Base-by-base conservation (phyloP, 2,329 filamentous ascomycete species). In the Metarhizium anisopliae region DNA sequence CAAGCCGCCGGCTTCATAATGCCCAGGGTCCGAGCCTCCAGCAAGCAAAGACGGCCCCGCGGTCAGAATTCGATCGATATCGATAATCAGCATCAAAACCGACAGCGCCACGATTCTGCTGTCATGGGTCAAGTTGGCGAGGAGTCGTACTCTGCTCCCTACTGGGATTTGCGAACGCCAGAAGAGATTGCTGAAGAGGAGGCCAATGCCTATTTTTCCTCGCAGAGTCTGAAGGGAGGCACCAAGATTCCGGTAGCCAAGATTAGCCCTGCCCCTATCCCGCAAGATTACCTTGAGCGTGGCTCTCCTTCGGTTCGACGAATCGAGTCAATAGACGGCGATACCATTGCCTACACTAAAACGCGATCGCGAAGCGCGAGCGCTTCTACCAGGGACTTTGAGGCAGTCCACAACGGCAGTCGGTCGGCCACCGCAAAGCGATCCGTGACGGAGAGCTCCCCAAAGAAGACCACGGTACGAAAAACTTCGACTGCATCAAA, bases 171-270 rank as follows among this genome's bases (percentile, higher is more conserved):
- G 55, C 81, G 89, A 56, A 80, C 82, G 20, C 87, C 89, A 2
- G 89, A 92, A 62, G 91, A 96, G 67, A 87, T 89, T 59, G 85
- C 86, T 49, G 75, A 83, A 63, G 77, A 81, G 68, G 71, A 81
- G 66, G 74, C 72, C 45, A 74, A 75, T 51, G 66, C 71, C 54
- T 83, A 82, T 60, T 81, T 76, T 64, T 69, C 77, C 62, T 70
- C 73, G 65, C 81, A 71, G 71, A 80, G 63, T 61, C 74, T 68
- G 65, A 87, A 79, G 72, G 81, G 77, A 74, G 82, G 73, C 74
- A 96, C 93, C 49, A 85, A 90, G 54, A 96, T 99, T 67, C 94
- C 94, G 1, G 79, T 97, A 42, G 85, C 90, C 35, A 92, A 90
- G 64, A 76, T 81, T 14, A 96, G 90, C 67, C 87, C 89, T 2